Percentiles rank a stretch among this genome's conserved stretches.
Evolutionary conservation across 345 rosid genomes (phyloP).

Genomic region (Aquilaria yunnanensis): DNA sequence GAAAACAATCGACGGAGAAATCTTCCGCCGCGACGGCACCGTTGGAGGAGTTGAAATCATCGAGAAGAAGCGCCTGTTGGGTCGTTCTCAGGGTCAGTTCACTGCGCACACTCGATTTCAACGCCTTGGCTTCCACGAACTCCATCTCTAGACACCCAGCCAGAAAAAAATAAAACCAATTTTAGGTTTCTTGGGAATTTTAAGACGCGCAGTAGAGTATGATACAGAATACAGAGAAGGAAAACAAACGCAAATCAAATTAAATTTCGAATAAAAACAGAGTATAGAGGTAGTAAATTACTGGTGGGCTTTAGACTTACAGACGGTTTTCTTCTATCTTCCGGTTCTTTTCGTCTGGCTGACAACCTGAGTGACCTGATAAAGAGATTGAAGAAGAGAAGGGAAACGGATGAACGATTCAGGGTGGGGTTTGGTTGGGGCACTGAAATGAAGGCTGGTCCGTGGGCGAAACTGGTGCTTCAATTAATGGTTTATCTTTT

Average conservation of each 20-base stretch:
- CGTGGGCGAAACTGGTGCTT: slow-evolving; percentile 40
- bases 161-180: not conserved
- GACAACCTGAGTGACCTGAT: slow-evolving; percentile 14
- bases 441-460: slow-evolving; percentile 32
- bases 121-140: slow-evolving; percentile 47
- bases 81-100: slow-evolving; percentile 27
- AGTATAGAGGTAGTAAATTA: not conserved
- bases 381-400: slow-evolving; percentile 9
- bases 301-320: not conserved
- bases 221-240: no score
- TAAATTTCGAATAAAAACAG: not conserved
- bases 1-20: slow-evolving; percentile 65
- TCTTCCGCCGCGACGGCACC: slow-evolving; percentile 36
- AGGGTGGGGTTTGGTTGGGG: slow-evolving; percentile 11
- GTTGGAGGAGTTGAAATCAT: slow-evolving; percentile 24
- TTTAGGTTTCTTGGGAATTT: no score
- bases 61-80: slow-evolving; percentile 23
- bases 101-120: slow-evolving; percentile 47
- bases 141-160: slow-evolving; percentile 20
- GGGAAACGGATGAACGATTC: slow-evolving; percentile 5
- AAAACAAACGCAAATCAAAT: no score
- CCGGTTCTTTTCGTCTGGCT: no score
- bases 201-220: no score
- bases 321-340: no score
- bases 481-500: slow-evolving; percentile 33